Percentiles rank a stretch among this genome's conserved stretches.
Evolutionary conservation across 139 green algal genomes (phyloP).

Genomic region (Volvox reticuliferus): DNA sequence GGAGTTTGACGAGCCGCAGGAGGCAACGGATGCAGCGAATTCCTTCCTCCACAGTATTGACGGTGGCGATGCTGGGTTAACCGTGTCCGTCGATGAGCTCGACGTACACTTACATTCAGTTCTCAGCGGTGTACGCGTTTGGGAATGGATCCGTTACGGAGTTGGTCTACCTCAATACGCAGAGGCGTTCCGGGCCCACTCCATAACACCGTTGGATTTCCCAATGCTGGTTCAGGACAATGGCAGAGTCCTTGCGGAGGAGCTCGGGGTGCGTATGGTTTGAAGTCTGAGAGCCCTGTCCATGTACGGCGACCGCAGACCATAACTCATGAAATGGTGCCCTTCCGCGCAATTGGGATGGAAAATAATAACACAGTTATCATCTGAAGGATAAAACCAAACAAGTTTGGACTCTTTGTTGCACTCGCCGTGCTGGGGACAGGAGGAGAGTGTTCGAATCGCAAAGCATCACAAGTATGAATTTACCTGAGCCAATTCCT

Average conservation of each 20-base stretch:
- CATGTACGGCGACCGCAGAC: too few relatives aligned
- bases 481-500: too few relatives aligned
- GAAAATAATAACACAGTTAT: too few relatives aligned
- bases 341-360: too few relatives aligned
- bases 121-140: constrained; percentile 54
- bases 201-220: constrained; percentile 72
- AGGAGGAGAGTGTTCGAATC: too few relatives aligned
- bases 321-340: too few relatives aligned
- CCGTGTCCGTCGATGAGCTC: constrained; percentile 59
- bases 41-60: constrained; percentile 59
- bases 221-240: constrained; percentile 68
- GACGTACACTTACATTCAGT: constrained; percentile 60
- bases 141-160: constrained; percentile 68
- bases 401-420: too few relatives aligned
- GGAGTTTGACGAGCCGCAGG: constrained; percentile 55
- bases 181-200: constrained; percentile 57
- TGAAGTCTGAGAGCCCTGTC: too few relatives aligned
- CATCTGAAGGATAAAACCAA: too few relatives aligned
- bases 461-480: too few relatives aligned
- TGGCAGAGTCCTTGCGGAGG: constrained; percentile 57
- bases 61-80: constrained; percentile 47
- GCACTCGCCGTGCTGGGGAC: too few relatives aligned
- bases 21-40: constrained; percentile 46
- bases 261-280: constrained; percentile 53
- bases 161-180: constrained; percentile 68